Base-by-base conservation (phyloP, 192 early-diverging fungal species). In the Diversispora eburnea region DNA sequence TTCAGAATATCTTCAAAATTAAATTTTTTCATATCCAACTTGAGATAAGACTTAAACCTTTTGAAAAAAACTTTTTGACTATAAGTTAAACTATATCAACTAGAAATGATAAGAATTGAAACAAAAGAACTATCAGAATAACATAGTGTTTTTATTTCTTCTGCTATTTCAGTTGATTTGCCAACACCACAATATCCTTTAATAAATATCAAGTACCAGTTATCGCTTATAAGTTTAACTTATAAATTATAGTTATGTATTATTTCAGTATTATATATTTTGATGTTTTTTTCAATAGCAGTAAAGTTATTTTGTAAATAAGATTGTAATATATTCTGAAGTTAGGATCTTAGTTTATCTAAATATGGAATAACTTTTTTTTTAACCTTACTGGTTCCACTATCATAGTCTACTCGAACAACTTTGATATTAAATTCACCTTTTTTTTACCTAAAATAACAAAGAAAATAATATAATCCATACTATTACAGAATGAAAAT, bases 151-250 rank as follows among this genome's bases (percentile, higher is more conserved):
- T 22, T 47, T 51, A 67, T 49, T 20, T 68, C 48, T 7, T 68
- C 46, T 49, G 51, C 19, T 19, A 15, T 4, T 19, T 52, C 3
- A 67, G 12, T 51, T 67, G 49, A 67, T 67, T 67, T 67, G 49
- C 66, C 49, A 51, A 67, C 20, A 51, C 49, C 48, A 68, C 66
- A 68, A 68, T 68, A 25, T 52, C 22, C 66, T 52, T 68, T 68
- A 68, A 68, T 20, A 48, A 68, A 25, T 10, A 68, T 52, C 60
- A 61, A 61, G 60, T 61, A 22, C 60, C 19, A 3, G 60, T 61
- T 61, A 22, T 22, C 20, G 25, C 60, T 60, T 5, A n/a, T 61
- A 61, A 61, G 20, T 61, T 61, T 61, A 22, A 22, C 59, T 61
- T 61, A 22, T 61, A 61, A 61, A 61, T 61, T 61, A 22, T 61